Conservation (phyloP, 495 filamentous ascomycete species). For the Aspergillus saccharolyticus region DNA sequence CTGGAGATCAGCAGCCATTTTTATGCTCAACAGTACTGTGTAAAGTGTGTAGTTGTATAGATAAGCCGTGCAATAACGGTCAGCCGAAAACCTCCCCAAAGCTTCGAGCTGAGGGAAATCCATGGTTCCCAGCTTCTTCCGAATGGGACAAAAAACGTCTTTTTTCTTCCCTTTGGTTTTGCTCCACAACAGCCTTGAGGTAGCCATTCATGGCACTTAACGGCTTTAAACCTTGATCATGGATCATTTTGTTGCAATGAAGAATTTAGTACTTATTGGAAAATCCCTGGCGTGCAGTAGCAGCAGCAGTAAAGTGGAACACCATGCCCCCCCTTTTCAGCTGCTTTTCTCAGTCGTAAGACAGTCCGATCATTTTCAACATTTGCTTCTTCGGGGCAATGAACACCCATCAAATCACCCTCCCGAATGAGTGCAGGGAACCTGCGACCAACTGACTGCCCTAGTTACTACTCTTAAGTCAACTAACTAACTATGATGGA, state of each 20-base stretch:
- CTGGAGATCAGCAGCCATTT: neutral
- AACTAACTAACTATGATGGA: neutral
- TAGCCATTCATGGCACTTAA: neutral
- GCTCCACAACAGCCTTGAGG: neutral
- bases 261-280: neutral
- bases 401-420: neutral
- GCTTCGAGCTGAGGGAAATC: neutral
- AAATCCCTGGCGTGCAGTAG: neutral
- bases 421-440: neutral
- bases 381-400: neutral
- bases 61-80: too few relatives aligned
- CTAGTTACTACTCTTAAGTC: too few relatives aligned
- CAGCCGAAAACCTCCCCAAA: neutral
- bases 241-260: neutral
- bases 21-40: too few relatives aligned
- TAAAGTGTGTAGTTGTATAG: too few relatives aligned
- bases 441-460: neutral
- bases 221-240: neutral
- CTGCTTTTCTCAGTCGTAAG: too few relatives aligned
- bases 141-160: neutral
- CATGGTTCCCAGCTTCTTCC: neutral
- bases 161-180: neutral
- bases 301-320: neutral
- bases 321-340: neutral
- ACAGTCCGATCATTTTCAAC: neutral